Evolutionary conservation across 176 grass and related monocot genomes (phyloP).

Genomic region (Zea luxurians): DNA sequence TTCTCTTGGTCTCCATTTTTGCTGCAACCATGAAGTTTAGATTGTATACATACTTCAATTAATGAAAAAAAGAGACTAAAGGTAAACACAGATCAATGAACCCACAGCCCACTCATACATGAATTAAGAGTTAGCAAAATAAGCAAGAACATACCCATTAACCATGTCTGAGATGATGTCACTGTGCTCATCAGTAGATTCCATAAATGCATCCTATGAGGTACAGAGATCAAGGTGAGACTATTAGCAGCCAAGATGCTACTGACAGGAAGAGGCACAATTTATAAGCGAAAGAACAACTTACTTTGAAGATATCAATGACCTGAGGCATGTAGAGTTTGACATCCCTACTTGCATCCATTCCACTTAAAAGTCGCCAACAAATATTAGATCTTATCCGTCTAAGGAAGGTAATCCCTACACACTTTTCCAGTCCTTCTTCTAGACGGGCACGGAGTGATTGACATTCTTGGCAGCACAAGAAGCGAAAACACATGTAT

Average conservation of each 20-base stretch:
- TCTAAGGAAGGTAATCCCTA: constrained; percentile 41
- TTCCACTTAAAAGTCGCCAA: constrained; percentile 74
- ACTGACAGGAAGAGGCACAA: constrained; percentile 26
- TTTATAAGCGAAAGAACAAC: constrained; percentile 30
- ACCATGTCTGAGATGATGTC: constrained; percentile 56
- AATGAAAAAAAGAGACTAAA: constrained; percentile 23
- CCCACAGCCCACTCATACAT: background rate
- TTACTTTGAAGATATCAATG: constrained; percentile 67
- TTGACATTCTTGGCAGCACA: constrained; percentile 43
- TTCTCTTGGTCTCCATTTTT: constrained; percentile 39
- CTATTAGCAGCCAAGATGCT: constrained; percentile 31
- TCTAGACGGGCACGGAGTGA: constrained; percentile 43
- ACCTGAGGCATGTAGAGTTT: constrained; percentile 45
- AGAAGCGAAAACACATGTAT: constrained; percentile 40
- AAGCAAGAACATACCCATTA: constrained; percentile 56
- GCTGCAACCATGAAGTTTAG: constrained; percentile 50
- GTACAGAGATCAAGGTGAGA: constrained; percentile 46
- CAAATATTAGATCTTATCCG: constrained; percentile 41
- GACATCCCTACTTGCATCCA: constrained; percentile 24
- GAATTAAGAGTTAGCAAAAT: constrained; percentile 20
- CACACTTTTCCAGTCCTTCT: constrained; percentile 34
- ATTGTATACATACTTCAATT: constrained; percentile 32
- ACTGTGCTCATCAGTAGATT: constrained; percentile 38
- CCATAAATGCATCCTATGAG: constrained; percentile 66
- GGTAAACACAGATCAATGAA: constrained; percentile 25